Evolutionary conservation across 208 protist species (phyloP).

Genomic region (Vickermania ingenoplastis): DNA sequence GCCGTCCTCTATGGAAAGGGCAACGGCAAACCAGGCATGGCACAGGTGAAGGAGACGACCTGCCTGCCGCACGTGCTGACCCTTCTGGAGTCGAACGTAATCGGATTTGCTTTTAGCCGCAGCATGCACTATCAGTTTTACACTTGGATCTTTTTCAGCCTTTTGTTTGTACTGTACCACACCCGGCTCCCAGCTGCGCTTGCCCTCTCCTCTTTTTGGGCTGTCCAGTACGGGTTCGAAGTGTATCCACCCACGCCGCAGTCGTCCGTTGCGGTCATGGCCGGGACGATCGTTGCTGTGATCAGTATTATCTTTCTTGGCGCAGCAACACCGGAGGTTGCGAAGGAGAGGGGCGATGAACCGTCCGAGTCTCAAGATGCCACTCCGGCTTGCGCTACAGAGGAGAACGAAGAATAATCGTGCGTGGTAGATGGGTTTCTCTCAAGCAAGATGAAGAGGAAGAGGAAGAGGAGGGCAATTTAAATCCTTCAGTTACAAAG

Average conservation of each 20-base stretch:
- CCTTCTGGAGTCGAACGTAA: slow-evolving; percentile 84
- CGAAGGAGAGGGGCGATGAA: too few relatives aligned
- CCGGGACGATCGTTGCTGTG: slow-evolving; percentile 26
- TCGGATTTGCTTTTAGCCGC: slow-evolving; percentile 81
- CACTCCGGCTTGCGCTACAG: too few relatives aligned
- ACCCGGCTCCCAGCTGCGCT: slow-evolving; percentile 18
- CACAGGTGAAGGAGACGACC: slow-evolving; percentile 1
- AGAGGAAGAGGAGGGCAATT: too few relatives aligned
- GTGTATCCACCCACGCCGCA: slow-evolving; percentile 40
- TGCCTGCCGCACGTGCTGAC: slow-evolving; percentile 33
- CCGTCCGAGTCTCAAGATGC: too few relatives aligned
- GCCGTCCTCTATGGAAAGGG: slow-evolving; percentile 8
- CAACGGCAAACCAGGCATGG: background rate
- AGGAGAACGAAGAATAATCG: too few relatives aligned
- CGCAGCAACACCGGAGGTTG: too few relatives aligned
- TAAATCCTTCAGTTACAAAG: too few relatives aligned
- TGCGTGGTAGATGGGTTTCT: too few relatives aligned
- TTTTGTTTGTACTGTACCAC: slow-evolving; percentile 59
- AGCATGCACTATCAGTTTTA: slow-evolving; percentile 94
- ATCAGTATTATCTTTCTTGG: slow-evolving; percentile 18
- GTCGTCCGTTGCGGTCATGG: slow-evolving; percentile 33
- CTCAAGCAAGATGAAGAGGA: too few relatives aligned
- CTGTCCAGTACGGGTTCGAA: slow-evolving; percentile 44
- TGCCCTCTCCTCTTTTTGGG: background rate
- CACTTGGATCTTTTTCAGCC: slow-evolving; percentile 83